Evolutionary conservation across 2,329 filamentous ascomycete genomes (phyloP), one percentile per base, ranked within the genome.

Genomic region (Claviceps lovelessii): DNA sequence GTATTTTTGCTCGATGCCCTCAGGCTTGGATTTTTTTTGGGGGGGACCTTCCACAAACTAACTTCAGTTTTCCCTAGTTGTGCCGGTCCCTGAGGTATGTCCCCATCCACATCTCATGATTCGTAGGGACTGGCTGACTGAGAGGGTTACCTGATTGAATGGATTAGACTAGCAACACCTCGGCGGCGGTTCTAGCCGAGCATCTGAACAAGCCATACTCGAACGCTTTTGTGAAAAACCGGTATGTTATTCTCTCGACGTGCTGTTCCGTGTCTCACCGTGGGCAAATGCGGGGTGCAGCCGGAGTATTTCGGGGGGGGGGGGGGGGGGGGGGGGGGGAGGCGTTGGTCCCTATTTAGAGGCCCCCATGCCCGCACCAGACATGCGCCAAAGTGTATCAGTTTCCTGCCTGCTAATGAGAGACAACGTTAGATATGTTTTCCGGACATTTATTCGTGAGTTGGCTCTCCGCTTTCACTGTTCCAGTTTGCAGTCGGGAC

Each of bases 141-240:
- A 19, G 7, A 23, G 23, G 23, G 23, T 23, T 2, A 23, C 23
- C 23, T 19, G 15, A 37, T 23, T 49, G 9, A 37, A 28, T 49
- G 9, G 10, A 23, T 17, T 19, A 51, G 68, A 95, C 90, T 0
- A 85, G 84, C 47, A 90, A 90, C 58, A 90, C 86, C 0, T 85
- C 88, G 1, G 89, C 90, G 3, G 81, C 86, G 9, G 81, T 80
- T 50, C 78, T 95, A 31, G 85, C 89, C n/a, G 80, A 84, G 63
- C 76, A 80, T 45, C 76, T 95, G 19, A 78, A 82, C 61, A 90
- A 88, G 67, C 86, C 86, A 1, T 89, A 86, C 64, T 84, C 80
- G 56, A 86, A 88, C 65, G 90, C 84, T 2, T 91, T 95, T 62
- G 84, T 95, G 59, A 94, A 93, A 76, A 94, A 94, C 15, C 37